A percentile compares a stretch with the other conserved stretches of the same genome.
These are phyloP conservation scores for Penicillium sp. DNA, from an alignment of 2,329 filamentous ascomycete species.

Conservation along the genomic window DNA sequence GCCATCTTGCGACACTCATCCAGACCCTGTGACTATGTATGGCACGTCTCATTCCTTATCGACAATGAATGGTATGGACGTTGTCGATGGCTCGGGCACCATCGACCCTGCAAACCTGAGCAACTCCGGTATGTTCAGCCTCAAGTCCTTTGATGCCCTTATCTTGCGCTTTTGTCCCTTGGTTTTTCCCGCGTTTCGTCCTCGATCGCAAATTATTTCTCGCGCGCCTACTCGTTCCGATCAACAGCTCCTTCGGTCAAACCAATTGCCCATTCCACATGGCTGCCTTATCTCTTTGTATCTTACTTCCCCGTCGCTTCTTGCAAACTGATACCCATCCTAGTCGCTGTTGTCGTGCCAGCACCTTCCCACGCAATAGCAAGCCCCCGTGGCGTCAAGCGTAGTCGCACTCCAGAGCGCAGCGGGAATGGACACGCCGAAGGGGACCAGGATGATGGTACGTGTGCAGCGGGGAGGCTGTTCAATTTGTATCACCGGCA, in stretches of 20 bases:
- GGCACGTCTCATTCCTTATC: conserved; percentile 52
- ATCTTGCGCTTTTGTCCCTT: not conserved
- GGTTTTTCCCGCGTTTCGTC: conserved; percentile 3
- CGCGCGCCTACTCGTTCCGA: conserved; percentile 6
- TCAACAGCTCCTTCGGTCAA: not conserved
- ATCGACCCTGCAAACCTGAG: conserved; percentile 89
- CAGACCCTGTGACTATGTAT: conserved; percentile 45
- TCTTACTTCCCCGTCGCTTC: conserved; percentile 24
- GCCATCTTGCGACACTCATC: conserved; percentile 33
- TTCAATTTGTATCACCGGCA: not conserved
- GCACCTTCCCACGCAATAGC: conserved; percentile 50
- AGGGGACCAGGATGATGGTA: conserved; percentile 73
- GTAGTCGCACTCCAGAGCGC: conserved; percentile 73
- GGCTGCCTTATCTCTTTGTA: conserved; percentile 11
- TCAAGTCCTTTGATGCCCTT: not conserved
- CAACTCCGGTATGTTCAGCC: conserved; percentile 67
- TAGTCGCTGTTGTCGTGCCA: conserved; percentile 38
- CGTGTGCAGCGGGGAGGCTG: conserved; percentile 45
- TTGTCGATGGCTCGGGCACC: conserved; percentile 76
- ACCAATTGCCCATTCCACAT: conserved; percentile 8
- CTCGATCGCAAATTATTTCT: conserved; percentile 10
- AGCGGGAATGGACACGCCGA: conserved; percentile 60
- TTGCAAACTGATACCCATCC: conserved; percentile 37
- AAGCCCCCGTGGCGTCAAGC: conserved; percentile 71
- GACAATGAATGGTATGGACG: conserved; percentile 66